A percentile compares a stretch with the other conserved stretches of the same genome.
phyloP scores from a whole-genome alignment of 1,284 basidiomycete species.

The Rhodotorula sp. region DNA sequence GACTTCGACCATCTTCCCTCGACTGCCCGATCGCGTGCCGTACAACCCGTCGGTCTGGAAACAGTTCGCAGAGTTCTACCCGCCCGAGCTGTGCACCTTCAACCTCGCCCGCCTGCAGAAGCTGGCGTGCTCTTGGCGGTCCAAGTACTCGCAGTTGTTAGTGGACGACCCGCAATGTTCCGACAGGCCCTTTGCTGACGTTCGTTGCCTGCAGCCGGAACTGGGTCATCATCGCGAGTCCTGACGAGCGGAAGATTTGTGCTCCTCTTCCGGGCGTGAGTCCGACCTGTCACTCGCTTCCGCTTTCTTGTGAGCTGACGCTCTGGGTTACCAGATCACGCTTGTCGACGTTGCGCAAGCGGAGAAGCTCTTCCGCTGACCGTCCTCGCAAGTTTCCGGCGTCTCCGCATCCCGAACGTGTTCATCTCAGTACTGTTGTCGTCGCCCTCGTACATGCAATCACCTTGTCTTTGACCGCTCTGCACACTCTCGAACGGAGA shows the following conservation, averaged over 20 bases:
- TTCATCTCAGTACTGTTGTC: too few relatives aligned
- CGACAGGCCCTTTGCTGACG: too few relatives aligned
- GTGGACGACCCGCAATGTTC: neutral
- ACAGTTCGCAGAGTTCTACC: neutral
- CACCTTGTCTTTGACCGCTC: too few relatives aligned
- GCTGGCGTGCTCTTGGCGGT: constrained; percentile 7
- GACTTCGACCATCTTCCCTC: constrained; percentile 1
- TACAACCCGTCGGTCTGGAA: neutral
- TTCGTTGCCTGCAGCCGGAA: constrained; percentile 1
- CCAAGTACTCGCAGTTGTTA: constrained; percentile 15
- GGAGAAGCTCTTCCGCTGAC: too few relatives aligned
- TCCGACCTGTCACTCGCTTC: too few relatives aligned
- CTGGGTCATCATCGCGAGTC: constrained; percentile 25
- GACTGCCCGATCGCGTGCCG: neutral
- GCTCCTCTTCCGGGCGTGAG: constrained; percentile 13
- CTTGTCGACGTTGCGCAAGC: too few relatives aligned
- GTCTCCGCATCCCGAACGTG: too few relatives aligned
- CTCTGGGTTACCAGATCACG: too few relatives aligned
- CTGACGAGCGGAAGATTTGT: constrained; percentile 2
- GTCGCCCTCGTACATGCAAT: too few relatives aligned
- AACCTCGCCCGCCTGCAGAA: constrained; percentile 12
- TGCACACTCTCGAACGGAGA: too few relatives aligned
- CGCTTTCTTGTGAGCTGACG: too few relatives aligned
- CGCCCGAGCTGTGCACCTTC: neutral
- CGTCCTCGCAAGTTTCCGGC: too few relatives aligned